Evolutionary conservation across 768 basidiomycete genomes (phyloP).

Genomic region (Lepiota brunneoincarnata): DNA sequence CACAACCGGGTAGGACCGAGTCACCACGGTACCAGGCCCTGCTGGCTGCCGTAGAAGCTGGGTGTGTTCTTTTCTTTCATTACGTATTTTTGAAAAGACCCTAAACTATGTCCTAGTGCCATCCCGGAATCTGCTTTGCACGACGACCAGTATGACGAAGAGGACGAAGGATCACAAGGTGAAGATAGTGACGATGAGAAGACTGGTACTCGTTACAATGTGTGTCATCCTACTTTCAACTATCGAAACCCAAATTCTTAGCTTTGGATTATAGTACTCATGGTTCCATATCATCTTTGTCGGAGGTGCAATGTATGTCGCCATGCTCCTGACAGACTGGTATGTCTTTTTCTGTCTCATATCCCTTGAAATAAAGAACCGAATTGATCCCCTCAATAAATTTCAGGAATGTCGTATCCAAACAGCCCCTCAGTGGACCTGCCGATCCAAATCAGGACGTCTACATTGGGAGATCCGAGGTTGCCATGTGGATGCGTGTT

Average conservation of each 20-base stretch:
- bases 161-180: conserved; percentile 64
- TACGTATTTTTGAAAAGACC: not conserved
- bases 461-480: conserved; percentile 92
- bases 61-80: conserved; percentile 50
- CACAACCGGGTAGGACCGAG: conserved; percentile 81
- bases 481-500: conserved; percentile 99
- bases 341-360: conserved; percentile 39
- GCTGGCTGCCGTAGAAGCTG: conserved; percentile 93
- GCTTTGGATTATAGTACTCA: conserved; percentile 62
- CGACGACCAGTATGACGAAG: conserved; percentile 72
- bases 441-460: conserved; percentile 65
- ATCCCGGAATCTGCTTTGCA: conserved; percentile 92
- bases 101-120: conserved; percentile 45
- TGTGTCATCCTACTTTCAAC: conserved; percentile 32
- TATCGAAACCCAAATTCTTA: not conserved
- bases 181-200: conserved; percentile 91
- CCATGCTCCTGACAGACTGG: conserved; percentile 97
- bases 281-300: conserved; percentile 99
- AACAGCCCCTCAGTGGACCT: conserved; percentile 42
- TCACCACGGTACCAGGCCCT: conserved; percentile 91
- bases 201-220: conserved; percentile 92
- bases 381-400: not conserved
- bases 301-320: conserved; percentile 96
- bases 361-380: not conserved
- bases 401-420: conserved; percentile 71